These are phyloP conservation scores for Cladosporium oxysporum DNA, from an alignment of 2,329 filamentous ascomycete genomes.

Conservation along the genomic window DNA sequence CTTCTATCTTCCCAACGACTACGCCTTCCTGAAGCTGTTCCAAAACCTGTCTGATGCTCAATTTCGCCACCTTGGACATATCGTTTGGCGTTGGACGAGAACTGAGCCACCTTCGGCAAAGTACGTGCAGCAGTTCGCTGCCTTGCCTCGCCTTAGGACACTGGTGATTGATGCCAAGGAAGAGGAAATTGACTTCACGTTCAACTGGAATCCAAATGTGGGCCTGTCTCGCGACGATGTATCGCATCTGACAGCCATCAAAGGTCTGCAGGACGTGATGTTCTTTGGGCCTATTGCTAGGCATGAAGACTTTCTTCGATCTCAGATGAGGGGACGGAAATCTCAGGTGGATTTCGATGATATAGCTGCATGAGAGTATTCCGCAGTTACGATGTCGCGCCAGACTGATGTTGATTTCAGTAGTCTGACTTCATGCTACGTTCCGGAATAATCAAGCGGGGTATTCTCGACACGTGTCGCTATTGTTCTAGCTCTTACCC, in stretches of 20 bases:
- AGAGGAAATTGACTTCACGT: not conserved
- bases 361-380: not conserved
- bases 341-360: not conserved
- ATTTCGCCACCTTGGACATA: not conserved
- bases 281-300: not conserved
- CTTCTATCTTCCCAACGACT: slow-evolving; percentile 2
- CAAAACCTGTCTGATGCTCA: not conserved
- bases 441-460: not conserved
- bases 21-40: not conserved
- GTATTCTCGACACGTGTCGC: not conserved
- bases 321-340: not conserved
- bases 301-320: not conserved
- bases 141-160: not conserved
- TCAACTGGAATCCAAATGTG: not conserved
- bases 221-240: not conserved
- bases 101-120: not conserved
- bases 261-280: not conserved
- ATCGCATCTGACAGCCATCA: not conserved
- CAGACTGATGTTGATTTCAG: not conserved
- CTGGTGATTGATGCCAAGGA: not conserved
- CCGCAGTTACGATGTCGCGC: not conserved
- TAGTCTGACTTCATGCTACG: not conserved
- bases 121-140: not conserved
- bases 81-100: not conserved
- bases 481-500: not conserved